Percentiles rank a stretch among this genome's conserved stretches.
Conservation (phyloP, 2,329 filamentous ascomycete genomes). For the Phyllosticta citrichinensis region DNA sequence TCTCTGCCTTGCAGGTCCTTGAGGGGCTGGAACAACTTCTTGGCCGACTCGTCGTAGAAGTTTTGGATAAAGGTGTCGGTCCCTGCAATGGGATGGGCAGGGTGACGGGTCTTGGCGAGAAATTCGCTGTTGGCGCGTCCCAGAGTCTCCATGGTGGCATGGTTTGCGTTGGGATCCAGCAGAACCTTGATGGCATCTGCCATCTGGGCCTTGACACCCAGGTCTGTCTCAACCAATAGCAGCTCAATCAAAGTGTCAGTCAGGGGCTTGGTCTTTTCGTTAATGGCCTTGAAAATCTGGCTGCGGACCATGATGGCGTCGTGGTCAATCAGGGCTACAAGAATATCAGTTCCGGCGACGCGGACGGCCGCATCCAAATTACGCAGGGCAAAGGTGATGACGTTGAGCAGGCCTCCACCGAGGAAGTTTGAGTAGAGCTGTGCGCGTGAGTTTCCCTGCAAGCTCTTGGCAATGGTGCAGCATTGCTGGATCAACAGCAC, state of each 20-base stretch:
- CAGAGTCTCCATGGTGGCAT: conserved; percentile 50
- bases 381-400: conserved; percentile 84
- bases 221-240: conserved; percentile 78
- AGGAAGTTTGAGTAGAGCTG: conserved; percentile 86
- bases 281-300: conserved; percentile 85
- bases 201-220: conserved; percentile 91
- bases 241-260: conserved; percentile 91
- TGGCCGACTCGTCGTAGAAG: conserved; percentile 83
- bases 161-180: conserved; percentile 60
- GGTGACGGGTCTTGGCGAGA: conserved; percentile 48
- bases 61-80: conserved; percentile 77
- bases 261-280: conserved; percentile 73
- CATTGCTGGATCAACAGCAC: conserved; percentile 96
- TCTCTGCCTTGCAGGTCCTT: conserved; percentile 63
- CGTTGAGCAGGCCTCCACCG: conserved; percentile 71
- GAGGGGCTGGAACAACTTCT: conserved; percentile 76
- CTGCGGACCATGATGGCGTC: conserved; percentile 89
- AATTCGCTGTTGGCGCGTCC: conserved; percentile 57
- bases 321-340: conserved; percentile 91
- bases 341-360: conserved; percentile 85
- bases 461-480: conserved; percentile 84
- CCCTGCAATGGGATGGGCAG: conserved; percentile 49
- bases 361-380: conserved; percentile 76
- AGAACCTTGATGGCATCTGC: conserved; percentile 92
- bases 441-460: conserved; percentile 73